These are phyloP conservation scores for Exophiala alcalophila DNA, from an alignment of 2,329 filamentous ascomycete species.

Conservation along the genomic window DNA sequence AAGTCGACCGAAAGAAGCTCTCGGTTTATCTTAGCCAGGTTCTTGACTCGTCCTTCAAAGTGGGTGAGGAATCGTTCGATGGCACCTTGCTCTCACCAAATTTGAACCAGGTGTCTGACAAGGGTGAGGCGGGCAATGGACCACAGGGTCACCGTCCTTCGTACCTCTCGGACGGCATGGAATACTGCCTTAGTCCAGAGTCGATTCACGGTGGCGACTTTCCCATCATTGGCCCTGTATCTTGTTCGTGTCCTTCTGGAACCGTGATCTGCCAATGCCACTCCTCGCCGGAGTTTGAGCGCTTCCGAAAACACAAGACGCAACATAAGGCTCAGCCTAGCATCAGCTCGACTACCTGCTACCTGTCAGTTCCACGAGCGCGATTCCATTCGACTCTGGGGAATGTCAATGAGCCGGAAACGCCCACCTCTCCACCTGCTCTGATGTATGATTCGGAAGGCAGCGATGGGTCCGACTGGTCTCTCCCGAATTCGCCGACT, in stretches of 20 bases:
- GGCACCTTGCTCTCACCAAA: too few relatives aligned
- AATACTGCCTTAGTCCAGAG: background rate
- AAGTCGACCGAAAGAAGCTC: conserved; percentile 18
- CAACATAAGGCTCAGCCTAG: conserved; percentile 18
- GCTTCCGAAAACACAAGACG: conserved; percentile 11
- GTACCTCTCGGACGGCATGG: too few relatives aligned
- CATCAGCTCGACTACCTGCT: conserved; percentile 21
- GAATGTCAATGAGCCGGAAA: conserved; percentile 13
- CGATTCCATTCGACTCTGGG: conserved; percentile 16
- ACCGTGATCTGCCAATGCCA: conserved; percentile 13
- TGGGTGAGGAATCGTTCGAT: too few relatives aligned
- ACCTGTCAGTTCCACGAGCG: conserved; percentile 15
- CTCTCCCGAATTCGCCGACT: conserved; percentile 12
- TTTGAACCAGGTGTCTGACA: too few relatives aligned
- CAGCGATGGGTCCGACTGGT: conserved; percentile 19
- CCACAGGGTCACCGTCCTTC: too few relatives aligned
- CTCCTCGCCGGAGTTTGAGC: conserved; percentile 18
- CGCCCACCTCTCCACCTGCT: conserved; percentile 12
- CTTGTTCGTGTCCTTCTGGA: conserved; percentile 15
- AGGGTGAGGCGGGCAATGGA: too few relatives aligned
- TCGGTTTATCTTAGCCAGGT: conserved; percentile 17
- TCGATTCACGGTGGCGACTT: background rate
- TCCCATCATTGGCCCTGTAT: background rate
- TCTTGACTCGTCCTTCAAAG: conserved; percentile 16
- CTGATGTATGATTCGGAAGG: conserved; percentile 21